Evolutionary conservation across 2,329 filamentous ascomycete species (phyloP), one percentile per base, ranked within the genome.

Genomic region (Cladosporium oxysporum): DNA sequence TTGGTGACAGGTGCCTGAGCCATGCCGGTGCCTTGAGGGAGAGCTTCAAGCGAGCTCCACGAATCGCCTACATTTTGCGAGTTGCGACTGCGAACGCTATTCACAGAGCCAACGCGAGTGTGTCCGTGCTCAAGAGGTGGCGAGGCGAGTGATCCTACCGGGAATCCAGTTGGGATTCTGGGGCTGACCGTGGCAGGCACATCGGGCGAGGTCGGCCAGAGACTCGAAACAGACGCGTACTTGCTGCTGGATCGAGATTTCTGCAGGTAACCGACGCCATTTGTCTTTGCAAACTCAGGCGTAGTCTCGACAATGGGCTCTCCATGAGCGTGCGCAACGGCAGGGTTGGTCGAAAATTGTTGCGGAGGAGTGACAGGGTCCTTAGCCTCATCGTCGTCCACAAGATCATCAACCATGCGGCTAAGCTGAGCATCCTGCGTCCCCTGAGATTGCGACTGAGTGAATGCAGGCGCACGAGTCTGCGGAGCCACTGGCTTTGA

Each of bases 331-430:
- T 64, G 69, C 29, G 74, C 68, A 28, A 74, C 68, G 8, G 70
- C 68, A 2, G 73, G 73, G 44, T 70, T 68, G 31, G 55, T 58
- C 16, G 67, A 62, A 29, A 66, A 68, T 67, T 81, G 80, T 62
- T 80, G 79, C 7, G 80, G 80, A 47, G 80, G 80, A 23, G 80
- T 83, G n/a, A 80, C 78, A 3, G 80, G 80, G 31, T 80, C 75
- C 66, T 79, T 76, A 63, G 80, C 77, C 66, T 82, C 80, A 58
- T 82, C 80, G 50, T 79, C 76, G 29, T 80, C 79, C 58, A 88
- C 79, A 31, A 88, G 77, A 66, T 84, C 80, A 69, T 88, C 84
- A 16, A 88, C 85, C 85, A 88, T 87, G 11, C 80, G 81, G 67
- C 81, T 81, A 78, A 87, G 83, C 28, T 82, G 81, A n/a, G 77